phyloP scores from a whole-genome alignment of 202 grass and related monocot species.

The Panicum hallii region DNA sequence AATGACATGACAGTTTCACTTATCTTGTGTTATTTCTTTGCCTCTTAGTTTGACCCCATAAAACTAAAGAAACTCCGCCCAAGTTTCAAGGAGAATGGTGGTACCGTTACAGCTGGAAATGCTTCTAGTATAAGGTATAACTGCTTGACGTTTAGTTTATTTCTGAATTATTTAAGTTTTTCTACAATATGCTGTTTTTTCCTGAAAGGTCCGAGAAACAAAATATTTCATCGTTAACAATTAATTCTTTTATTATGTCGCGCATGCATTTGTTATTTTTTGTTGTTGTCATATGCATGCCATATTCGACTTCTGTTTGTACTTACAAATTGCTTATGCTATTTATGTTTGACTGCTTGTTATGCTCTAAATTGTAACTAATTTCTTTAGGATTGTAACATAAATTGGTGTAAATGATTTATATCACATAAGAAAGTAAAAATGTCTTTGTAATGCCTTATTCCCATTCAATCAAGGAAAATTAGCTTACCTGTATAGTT shows the following conservation, averaged over 20 bases:
- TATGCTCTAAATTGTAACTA: slow-evolving; percentile 7
- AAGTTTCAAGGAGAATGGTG: slow-evolving; percentile 92
- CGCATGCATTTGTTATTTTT: slow-evolving; percentile 2
- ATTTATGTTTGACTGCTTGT: not conserved
- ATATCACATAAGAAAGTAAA: not conserved
- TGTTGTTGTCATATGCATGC: not conserved
- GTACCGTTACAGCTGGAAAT: slow-evolving; percentile 94
- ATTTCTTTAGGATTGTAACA: not conserved
- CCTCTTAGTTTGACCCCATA: slow-evolving; percentile 81
- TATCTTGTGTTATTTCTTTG: not conserved
- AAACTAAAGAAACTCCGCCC: slow-evolving; percentile 90
- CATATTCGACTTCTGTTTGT: slow-evolving; percentile 11
- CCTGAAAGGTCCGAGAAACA: not conserved
- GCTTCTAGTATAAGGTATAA: slow-evolving; percentile 92
- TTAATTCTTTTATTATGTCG: not conserved
- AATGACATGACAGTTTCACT: not conserved
- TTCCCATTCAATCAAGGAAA: slow-evolving; percentile 8
- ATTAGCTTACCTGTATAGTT: not conserved
- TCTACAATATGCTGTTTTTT: slow-evolving; percentile 18
- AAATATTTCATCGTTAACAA: not conserved
- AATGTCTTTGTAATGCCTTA: not conserved
- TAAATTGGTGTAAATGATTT: not conserved
- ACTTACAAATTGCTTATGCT: not conserved
- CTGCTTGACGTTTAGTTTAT: slow-evolving; percentile 16
- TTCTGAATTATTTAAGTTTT: not conserved